These are phyloP conservation scores for Chalciporus pseudorubinellus DNA, from an alignment of 768 basidiomycete genomes.

Conservation along the genomic window DNA sequence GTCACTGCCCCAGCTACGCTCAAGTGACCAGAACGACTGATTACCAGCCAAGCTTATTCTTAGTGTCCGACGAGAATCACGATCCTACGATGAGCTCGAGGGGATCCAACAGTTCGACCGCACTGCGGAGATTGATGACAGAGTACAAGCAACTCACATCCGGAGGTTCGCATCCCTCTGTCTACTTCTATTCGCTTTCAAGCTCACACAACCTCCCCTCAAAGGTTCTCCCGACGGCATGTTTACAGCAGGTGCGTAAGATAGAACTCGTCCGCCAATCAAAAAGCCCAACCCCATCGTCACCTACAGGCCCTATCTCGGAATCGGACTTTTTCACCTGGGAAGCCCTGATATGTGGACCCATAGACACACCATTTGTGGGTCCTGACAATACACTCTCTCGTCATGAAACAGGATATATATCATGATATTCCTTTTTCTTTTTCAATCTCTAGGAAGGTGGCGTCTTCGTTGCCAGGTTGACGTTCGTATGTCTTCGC, in stretches of 20 bases:
- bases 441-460: constrained; percentile 69
- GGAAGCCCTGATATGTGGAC: constrained; percentile 93
- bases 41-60: not conserved
- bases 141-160: constrained; percentile 87
- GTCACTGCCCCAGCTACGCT: no score
- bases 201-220: not conserved
- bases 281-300: not conserved
- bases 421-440: not conserved
- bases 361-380: constrained; percentile 93
- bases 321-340: constrained; percentile 95
- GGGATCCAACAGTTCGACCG: constrained; percentile 59
- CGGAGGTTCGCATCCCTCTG: constrained; percentile 48
- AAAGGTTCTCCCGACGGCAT: constrained; percentile 87
- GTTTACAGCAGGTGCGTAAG: constrained; percentile 79
- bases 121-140: constrained; percentile 85
- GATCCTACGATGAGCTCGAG: constrained; percentile 49
- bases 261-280: not conserved
- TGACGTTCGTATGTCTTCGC: constrained; percentile 75
- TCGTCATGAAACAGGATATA: not conserved
- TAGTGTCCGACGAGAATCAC: not conserved
- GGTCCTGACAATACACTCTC: constrained; percentile 27
- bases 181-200: not conserved
- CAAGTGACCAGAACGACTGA: no score
- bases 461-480: constrained; percentile 87
- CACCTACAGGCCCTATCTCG: constrained; percentile 68